Percentiles rank a stretch among this genome's conserved stretches.
Conservation (phyloP, 345 rosid genomes). For the Citropsis articulata region DNA sequence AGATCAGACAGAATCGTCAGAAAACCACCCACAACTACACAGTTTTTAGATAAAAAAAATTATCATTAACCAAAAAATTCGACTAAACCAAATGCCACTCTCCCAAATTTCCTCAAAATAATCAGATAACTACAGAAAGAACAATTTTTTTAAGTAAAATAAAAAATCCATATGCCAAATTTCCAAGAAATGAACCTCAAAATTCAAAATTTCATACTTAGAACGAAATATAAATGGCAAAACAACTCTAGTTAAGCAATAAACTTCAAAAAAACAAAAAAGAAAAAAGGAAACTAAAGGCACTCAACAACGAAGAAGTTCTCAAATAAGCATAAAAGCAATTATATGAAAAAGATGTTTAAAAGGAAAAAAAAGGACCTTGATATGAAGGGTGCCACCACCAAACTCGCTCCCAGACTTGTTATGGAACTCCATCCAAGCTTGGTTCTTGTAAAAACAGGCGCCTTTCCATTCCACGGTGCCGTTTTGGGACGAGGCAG, state of each 20-base stretch:
- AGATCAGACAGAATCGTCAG: background rate
- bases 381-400: conserved; percentile 85
- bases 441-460: conserved; percentile 69
- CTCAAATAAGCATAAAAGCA: background rate
- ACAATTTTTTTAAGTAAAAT: background rate
- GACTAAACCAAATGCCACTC: background rate
- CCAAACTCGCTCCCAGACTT: conserved; percentile 74
- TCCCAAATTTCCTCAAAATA: background rate
- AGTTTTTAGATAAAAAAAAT: background rate
- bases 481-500: conserved; percentile 52
- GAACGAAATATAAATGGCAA: background rate
- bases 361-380: conserved; percentile 33
- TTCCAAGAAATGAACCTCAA: background rate
- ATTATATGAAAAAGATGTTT: too few species aligned
- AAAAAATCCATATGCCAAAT: background rate
- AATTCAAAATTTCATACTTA: background rate
- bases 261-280: background rate
- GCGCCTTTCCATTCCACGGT: conserved; percentile 82
- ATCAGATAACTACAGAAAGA: background rate
- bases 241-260: background rate
- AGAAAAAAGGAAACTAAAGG: background rate
- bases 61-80: background rate
- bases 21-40: background rate
- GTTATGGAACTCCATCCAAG: conserved; percentile 93
- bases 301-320: background rate